Conservation (phyloP, 2,329 filamentous ascomycete genomes). For the Leptographium radiaticola region DNA sequence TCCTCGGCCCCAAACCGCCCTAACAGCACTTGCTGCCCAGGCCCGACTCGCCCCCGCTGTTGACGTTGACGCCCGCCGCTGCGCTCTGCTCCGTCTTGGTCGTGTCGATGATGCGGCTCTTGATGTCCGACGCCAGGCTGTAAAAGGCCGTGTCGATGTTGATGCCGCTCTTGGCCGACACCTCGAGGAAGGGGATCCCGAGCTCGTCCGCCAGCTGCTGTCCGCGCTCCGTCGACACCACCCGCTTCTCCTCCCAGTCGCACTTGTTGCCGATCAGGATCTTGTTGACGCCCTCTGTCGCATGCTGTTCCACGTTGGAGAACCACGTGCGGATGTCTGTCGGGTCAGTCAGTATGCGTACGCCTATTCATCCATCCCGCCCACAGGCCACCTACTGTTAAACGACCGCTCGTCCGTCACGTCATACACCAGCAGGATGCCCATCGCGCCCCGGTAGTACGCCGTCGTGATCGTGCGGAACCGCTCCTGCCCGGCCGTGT, state of each 20-base stretch:
- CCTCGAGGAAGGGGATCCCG: conserved; percentile 95
- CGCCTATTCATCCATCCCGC: background rate
- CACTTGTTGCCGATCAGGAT: conserved; percentile 99
- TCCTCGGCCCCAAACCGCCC: conserved; percentile 10
- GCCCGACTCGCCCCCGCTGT: conserved; percentile 36
- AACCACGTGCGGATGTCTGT: conserved; percentile 98
- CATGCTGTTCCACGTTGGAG: conserved; percentile 96
- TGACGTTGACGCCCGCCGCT: conserved; percentile 53
- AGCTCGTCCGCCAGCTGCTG: conserved; percentile 91
- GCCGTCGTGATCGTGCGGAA: conserved; percentile 98
- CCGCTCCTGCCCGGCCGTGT: conserved; percentile 94
- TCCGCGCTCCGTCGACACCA: conserved; percentile 82
- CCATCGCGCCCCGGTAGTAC: conserved; percentile 98
- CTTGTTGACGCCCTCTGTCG: conserved; percentile 98
- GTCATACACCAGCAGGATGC: conserved; percentile 93
- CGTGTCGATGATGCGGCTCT: conserved; percentile 93
- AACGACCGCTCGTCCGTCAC: conserved; percentile 95
- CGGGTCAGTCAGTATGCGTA: conserved; percentile 2
- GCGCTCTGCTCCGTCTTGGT: conserved; percentile 58
- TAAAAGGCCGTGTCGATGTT: conserved; percentile 99
- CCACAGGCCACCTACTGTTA: conserved; percentile 53
- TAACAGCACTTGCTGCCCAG: conserved; percentile 65
- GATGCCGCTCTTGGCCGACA: conserved; percentile 98
- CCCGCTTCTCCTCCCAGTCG: conserved; percentile 98
- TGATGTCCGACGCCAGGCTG: conserved; percentile 88